These are phyloP conservation scores for Skeletonema menzelii DNA, from an alignment of 108 stramenopile genomes.

Conservation along the genomic window DNA sequence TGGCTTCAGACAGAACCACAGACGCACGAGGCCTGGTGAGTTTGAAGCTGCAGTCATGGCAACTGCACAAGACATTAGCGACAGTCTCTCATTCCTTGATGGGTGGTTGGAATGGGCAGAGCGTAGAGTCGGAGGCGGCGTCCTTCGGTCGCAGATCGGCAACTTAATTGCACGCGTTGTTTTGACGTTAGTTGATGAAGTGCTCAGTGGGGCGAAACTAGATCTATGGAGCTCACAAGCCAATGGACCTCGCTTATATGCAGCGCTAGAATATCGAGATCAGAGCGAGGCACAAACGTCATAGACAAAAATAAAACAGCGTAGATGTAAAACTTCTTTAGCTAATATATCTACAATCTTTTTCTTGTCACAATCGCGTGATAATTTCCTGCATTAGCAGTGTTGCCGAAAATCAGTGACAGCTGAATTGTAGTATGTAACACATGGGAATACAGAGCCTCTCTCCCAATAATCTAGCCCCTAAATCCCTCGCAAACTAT, in stretches of 20 bases:
- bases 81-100: constrained; percentile 81
- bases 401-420: not conserved
- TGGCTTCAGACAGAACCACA: constrained; percentile 55
- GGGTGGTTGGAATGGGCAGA: constrained; percentile 89
- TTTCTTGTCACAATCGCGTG: not conserved
- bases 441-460: not conserved
- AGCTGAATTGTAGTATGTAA: not conserved
- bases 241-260: constrained; percentile 79
- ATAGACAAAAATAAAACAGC: too few relatives aligned
- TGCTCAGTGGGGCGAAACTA: constrained; percentile 78
- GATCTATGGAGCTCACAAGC: constrained; percentile 88
- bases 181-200: constrained; percentile 80
- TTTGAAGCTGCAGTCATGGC: constrained; percentile 88
- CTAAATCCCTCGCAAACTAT: not conserved
- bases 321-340: not conserved
- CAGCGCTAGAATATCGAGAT: constrained; percentile 75
- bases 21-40: constrained; percentile 63
- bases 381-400: not conserved
- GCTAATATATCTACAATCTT: constrained; percentile 1
- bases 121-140: constrained; percentile 76
- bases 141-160: constrained; percentile 81
- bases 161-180: constrained; percentile 87
- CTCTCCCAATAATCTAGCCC: not conserved
- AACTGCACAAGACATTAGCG: constrained; percentile 75
- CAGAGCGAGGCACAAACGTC: not conserved